Base-by-base conservation (phyloP, 257 asterid species). In the Jaltomata sinuosa region DNA sequence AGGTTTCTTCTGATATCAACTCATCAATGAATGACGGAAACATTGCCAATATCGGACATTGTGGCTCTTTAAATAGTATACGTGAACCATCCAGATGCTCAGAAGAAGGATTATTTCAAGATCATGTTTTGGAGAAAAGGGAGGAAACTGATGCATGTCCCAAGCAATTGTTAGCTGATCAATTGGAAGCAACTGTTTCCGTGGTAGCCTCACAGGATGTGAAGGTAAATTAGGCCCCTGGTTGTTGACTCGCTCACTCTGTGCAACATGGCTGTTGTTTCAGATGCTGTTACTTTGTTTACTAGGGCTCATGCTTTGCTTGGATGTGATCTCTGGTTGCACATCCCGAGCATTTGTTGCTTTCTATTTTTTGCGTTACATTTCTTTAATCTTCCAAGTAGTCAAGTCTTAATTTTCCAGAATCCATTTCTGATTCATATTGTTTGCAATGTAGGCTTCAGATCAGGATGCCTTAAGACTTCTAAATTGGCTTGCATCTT, bases 401-500 rank as follows among this genome's bases (percentile, higher is more conserved):
- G 15, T 59, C 49, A 49, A 77, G 32, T 16, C 86, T 79, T 67
- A 86, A 54, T 49, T 18, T 34, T 42, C 54, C 45, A 49, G 62
- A 77, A 77, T 77, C 27, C 62, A 32, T 61, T 19, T 59, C 25
- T 57, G 29, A 59, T 57, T 52, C 62, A 4, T 79, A 50, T 52
- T 76, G 40, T 76, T 22, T 54, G 71, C 79, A 45, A 67, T 85
- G 31, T 82, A 96, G 99, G 92, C 86, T 52, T 79, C 93, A 55
- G 98, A 94, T 88, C 91, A 88, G 74, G 98, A 96, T 85, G 94
- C 95, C 64, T 88, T 94, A 82, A 88, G 94, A 88, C 97, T 96
- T 83, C 90, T 96, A 86, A 96, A 94, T 86, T 96, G 99, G 99
- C 92, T 96, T 86, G 98, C 98, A 82, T 96, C 99, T 84, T 94